Percentiles rank a stretch among this genome's conserved stretches.
Conservation (phyloP, 2,329 filamentous ascomycete species). For the Trichophyton simii region DNA sequence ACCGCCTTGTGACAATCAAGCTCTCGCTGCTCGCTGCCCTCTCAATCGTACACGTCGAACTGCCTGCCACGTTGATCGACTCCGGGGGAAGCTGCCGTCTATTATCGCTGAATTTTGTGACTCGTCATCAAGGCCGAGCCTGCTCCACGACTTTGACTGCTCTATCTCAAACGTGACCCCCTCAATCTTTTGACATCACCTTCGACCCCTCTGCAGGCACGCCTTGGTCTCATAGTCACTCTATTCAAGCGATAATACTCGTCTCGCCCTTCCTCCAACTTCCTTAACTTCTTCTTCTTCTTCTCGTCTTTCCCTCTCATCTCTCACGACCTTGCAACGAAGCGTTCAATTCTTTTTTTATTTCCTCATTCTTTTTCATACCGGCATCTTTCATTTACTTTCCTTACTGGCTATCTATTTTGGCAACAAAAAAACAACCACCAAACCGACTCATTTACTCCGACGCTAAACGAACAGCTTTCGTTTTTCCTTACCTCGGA, state of each 20-base stretch:
- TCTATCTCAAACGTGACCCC: not conserved
- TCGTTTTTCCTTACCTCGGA: not conserved
- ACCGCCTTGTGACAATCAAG: too few species aligned
- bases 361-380: not conserved
- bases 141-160: not conserved
- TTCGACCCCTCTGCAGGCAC: not conserved
- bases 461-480: conserved; percentile 7
- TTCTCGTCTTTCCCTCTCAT: conserved; percentile 1
- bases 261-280: too few species aligned
- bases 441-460: not conserved
- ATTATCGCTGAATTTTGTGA: conserved; percentile 2
- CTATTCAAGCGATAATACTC: not conserved
- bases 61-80: not conserved
- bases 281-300: not conserved
- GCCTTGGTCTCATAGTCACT: not conserved
- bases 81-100: not conserved
- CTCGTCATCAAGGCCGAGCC: conserved; percentile 1
- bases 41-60: too few species aligned
- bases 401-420: not conserved
- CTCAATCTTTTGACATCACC: not conserved
- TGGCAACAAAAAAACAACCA: too few species aligned
- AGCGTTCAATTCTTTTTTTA: conserved; percentile 11
- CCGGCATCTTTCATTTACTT: conserved; percentile 8
- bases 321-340: conserved; percentile 14
- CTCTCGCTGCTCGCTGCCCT: too few species aligned